Evolutionary conservation across 129 eudicot species (phyloP), one percentile per base, ranked within the genome.

Genomic region (Sambucus nigra): DNA sequence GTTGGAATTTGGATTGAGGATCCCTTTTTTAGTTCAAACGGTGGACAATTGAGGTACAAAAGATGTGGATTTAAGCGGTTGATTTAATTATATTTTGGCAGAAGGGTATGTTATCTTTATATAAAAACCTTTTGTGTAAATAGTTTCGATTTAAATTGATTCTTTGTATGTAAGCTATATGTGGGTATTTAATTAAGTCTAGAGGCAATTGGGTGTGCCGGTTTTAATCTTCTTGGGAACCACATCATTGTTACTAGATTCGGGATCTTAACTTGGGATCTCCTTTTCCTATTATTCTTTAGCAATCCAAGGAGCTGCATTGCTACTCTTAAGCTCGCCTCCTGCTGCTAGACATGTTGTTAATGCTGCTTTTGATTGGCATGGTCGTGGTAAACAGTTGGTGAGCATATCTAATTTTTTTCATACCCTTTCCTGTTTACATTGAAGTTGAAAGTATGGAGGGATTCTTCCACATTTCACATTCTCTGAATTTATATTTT

Each of bases 371-470:
- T 85, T 91, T 72, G 80, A 80, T 58, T 68, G 60, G 31, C 98
- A 82, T 61, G 93, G 79, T 20, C 95, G 79, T 72, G 87, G 94
- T 25, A 85, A 66, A 80, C 98, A 81, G 56, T 76, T 91, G 76
- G 98, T 91, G 48, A 69, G 78, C 41, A 32, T 52, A 21, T 60
- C 26, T 33, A 46, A 13, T 31, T 11, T 59, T 5, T 12, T 24
- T 40, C 41, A 18, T 59, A 40, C 25, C 25, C 11, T 24, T 20
- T 22, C 17, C 23, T 23, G 11, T 6, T 7, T 38, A n/a, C n/a
- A n/a, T 60, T 28, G 31, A 31, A 45, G 20, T 47, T 7, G 32
- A 9, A 32, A 10, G 10, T 33, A 16, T 11, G 60, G 12, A 28
- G 44, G 29, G 16, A 5, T 33, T 6, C 10, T 16, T 20, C 25